Base-by-base conservation (phyloP, 1,139 yeast genomes). In the Scheffersomyces stambukii region DNA sequence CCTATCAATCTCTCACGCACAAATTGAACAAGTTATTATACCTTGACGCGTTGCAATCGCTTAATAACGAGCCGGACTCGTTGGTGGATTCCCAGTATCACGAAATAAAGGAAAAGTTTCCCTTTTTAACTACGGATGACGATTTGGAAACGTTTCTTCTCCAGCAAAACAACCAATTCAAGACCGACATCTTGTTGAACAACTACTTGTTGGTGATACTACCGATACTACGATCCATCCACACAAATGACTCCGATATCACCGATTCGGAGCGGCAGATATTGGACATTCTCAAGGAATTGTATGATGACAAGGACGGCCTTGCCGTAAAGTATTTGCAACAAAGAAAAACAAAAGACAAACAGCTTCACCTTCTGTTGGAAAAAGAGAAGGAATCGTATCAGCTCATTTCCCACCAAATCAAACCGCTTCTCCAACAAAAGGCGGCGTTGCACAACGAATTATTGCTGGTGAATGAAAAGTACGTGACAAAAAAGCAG, bases 191-290 rank as follows among this genome's bases (percentile, higher is more conserved):
- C 4, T 38, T 63, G 21, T 39, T 60, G 25, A 50, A 46, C 24
- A 43, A 42, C 8, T 53, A 50, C 28, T 37, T 62, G 17, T 53
- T 55, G 23, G 40, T 44, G 24, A 45, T 56, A 2, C 37, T 50
- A 4, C 68, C 69, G 2, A 51, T 58, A 13, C 45, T 62, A 21
- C 44, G 61, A 29, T 45, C 66, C 2, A 50, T 60, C 4, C 64
- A 62, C 36, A n/a, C n/a, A n/a, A n/a, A n/a, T n/a, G 60, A 57
- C 24, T 43, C 52, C 5, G 48, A 55, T 23, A 36, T 56, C 24
- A 55, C 64, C 4, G 42, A 45, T 2, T 51, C 64, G 3, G 70
- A 65, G 38, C 31, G 45, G 16, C 43, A 42, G 13, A 50, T 64
- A 1, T 41, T 53, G 15, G 41, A 49, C 13, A 54, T 49, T 28